Percentiles rank a stretch among this genome's conserved stretches.
phyloP scores from a whole-genome alignment of 208 protist species.

The Naegleria gruberi region DNA sequence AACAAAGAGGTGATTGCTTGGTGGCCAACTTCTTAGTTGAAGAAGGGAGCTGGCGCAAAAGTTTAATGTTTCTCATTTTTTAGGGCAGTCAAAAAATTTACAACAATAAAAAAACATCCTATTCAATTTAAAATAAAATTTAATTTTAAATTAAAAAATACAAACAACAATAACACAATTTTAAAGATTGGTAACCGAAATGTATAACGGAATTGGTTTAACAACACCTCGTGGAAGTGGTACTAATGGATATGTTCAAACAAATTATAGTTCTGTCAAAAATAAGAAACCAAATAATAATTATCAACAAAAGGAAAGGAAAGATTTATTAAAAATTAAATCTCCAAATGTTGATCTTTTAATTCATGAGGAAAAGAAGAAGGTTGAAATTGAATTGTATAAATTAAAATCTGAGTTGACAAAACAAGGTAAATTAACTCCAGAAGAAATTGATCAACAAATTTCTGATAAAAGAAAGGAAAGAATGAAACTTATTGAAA shows the following conservation, averaged over 20 bases:
- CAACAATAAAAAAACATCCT: background rate
- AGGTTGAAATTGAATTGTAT: background rate
- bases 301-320: background rate
- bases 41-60: background rate
- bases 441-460: background rate
- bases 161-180: too few relatives aligned
- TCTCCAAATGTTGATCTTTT: background rate
- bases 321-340: background rate
- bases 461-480: background rate
- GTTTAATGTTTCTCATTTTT: background rate
- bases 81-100: background rate
- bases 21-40: background rate
- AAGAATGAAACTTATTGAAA: background rate
- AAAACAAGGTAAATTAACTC: background rate
- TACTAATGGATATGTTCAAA: constrained; percentile 1
- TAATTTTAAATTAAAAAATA: too few relatives aligned
- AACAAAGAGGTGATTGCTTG: background rate
- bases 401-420: background rate
- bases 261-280: background rate
- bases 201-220: constrained; percentile 17
- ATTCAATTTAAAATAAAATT: too few relatives aligned
- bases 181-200: background rate
- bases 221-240: background rate
- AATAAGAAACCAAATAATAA: background rate
- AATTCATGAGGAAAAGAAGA: background rate